Conservation (phyloP, 2,329 filamentous ascomycete genomes). For the Periconia sp. region DNA sequence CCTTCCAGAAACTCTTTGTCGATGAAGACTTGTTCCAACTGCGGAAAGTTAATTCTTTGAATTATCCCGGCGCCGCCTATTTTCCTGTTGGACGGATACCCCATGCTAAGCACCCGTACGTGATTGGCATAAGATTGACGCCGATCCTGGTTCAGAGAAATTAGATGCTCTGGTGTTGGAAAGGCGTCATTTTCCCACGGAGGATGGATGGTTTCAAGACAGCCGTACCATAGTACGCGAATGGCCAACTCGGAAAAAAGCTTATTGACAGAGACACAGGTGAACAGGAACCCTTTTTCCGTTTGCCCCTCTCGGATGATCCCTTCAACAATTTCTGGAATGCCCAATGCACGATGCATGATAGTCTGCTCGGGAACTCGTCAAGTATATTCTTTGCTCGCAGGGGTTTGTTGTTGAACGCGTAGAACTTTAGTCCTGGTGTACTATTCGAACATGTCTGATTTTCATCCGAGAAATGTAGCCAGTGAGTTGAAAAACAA, state of each 20-base stretch:
- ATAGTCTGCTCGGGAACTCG: too few species aligned
- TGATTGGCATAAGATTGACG: too few species aligned
- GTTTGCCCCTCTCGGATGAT: background rate
- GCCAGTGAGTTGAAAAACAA: too few species aligned
- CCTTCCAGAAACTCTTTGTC: background rate
- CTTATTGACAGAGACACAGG: slow-evolving; percentile 2
- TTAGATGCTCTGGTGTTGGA: background rate
- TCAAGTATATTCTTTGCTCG: too few species aligned
- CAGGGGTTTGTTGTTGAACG: too few species aligned
- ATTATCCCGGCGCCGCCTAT: too few species aligned
- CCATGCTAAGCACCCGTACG: too few species aligned
- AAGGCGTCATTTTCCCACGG: background rate
- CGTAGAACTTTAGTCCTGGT: too few species aligned
- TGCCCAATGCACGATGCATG: slow-evolving; percentile 4
- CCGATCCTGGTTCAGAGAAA: too few species aligned
- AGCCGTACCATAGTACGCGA: slow-evolving; percentile 2
- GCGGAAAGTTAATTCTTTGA: background rate
- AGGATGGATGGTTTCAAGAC: background rate
- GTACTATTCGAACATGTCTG: too few species aligned
- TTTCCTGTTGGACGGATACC: too few species aligned
- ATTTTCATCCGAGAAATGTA: too few species aligned
- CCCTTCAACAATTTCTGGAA: background rate
- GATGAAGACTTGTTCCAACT: background rate
- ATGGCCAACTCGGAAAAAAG: slow-evolving; percentile 1
- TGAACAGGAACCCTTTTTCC: background rate